Evolutionary conservation across 257 asterid species (phyloP), one percentile per base, ranked within the genome.

Genomic region (Echium plantagineum): DNA sequence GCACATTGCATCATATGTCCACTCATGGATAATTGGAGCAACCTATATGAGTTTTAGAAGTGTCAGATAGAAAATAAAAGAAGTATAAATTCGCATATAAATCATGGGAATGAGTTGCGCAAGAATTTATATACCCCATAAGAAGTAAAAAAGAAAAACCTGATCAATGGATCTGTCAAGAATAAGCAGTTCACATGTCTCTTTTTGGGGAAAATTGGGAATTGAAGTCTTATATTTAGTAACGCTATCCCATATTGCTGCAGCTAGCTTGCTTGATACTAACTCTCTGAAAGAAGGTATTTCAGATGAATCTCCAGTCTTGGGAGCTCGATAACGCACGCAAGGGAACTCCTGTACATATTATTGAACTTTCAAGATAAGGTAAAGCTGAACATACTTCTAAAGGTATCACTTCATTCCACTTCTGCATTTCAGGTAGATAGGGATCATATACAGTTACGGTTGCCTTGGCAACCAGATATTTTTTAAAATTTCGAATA

Each of bases 1-100:
- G 54, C 95, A 85, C 96, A 91, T 85, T 63, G 95, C 96, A 78
- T 91, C 98, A 66, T 91, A 91, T 15, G 96, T 88, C 98, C 98
- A 91, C 72, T 91, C 98, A 64, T 91, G 98, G 66, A 91, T 91
- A 63, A 91, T 80, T 20, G 96, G 98, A 78, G 98, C 95, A 65
- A 91, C 84, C 96, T 88, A 72, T 62, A 12, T 79, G 66, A 38
- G 5, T 58, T 53, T 42, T 52, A 21, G n/a, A 53, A 53, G 21
- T 56, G 21, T 57, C 32, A 18, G 55, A 52, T 30, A 30, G 21
- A 16, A 61, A 59, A 2, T n/a, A 57, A 20, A 32, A 52, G 21
- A 26, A 52, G 6, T 70, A 46, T 38, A 22, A 48, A 53, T 30
- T 58, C 48, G 21, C 54, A 60, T 20, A 35, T 7, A 35, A 35